Conservation (phyloP, 2,329 filamentous ascomycete genomes). For the Sclerotinia nivalis region DNA sequence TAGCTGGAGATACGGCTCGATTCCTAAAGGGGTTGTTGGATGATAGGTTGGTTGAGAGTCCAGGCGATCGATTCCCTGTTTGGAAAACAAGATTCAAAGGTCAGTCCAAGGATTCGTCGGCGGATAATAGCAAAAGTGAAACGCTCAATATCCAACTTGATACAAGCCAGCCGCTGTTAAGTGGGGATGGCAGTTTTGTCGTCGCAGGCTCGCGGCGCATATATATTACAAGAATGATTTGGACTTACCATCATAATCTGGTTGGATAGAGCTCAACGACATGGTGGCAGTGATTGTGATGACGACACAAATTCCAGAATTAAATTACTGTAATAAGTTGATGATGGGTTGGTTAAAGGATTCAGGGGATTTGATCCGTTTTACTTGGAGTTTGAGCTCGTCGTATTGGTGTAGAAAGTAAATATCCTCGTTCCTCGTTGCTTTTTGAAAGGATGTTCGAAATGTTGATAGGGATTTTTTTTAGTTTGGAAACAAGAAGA, state of each 20-base stretch:
- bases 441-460: background rate
- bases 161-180: constrained; percentile 34
- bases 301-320: constrained; percentile 2
- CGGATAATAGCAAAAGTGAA: constrained; percentile 33
- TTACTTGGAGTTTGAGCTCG: background rate
- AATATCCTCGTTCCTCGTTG: background rate
- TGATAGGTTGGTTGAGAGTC: constrained; percentile 63
- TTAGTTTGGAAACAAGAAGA: background rate
- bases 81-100: constrained; percentile 34
- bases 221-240: constrained; percentile 30
- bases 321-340: constrained; percentile 6
- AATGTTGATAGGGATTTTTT: background rate
- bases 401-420: background rate
- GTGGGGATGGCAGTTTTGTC: constrained; percentile 35
- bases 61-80: constrained; percentile 45
- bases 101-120: constrained; percentile 37
- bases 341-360: constrained; percentile 3
- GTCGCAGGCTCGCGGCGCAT: constrained; percentile 31
- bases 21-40: constrained; percentile 83
- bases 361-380: background rate
- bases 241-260: constrained; percentile 37
- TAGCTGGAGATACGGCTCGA: constrained; percentile 62
- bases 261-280: constrained; percentile 37
- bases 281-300: constrained; percentile 33
- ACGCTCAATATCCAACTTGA: constrained; percentile 39